A percentile compares a stretch with the other conserved stretches of the same genome.
Evolutionary conservation across 495 filamentous ascomycete genomes (phyloP).

Genomic region (Tuber aestivum): DNA sequence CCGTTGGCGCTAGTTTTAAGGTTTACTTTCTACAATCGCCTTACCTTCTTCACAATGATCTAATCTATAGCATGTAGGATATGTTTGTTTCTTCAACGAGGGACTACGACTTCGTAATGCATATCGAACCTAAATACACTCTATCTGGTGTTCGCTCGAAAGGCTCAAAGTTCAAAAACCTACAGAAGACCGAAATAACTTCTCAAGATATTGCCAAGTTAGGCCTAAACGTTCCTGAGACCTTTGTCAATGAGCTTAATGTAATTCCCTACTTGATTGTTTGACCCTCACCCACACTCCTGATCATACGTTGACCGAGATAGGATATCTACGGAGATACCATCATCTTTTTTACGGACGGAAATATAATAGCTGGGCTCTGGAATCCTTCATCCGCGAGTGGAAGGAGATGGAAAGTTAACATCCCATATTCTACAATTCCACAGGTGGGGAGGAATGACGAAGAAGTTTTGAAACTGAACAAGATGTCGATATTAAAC

Average conservation of each 20-base stretch:
- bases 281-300: not conserved
- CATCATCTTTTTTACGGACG: slow-evolving; percentile 57
- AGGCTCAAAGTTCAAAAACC: slow-evolving; percentile 63
- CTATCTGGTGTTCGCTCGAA: slow-evolving; percentile 39
- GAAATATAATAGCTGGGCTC: slow-evolving; percentile 45
- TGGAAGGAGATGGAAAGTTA: slow-evolving; percentile 44
- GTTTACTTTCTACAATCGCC: slow-evolving; percentile 42
- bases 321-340: slow-evolving; percentile 52
- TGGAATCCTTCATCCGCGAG: slow-evolving; percentile 56
- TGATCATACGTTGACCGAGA: not conserved
- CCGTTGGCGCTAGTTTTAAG: slow-evolving; percentile 53
- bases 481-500: slow-evolving; percentile 64
- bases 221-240: slow-evolving; percentile 23
- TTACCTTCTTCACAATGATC: not conserved
- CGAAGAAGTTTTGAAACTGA: slow-evolving; percentile 47
- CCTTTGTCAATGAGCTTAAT: slow-evolving; percentile 26
- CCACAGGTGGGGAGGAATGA: slow-evolving; percentile 13
- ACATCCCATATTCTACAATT: slow-evolving; percentile 37
- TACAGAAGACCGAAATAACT: slow-evolving; percentile 48
- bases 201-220: slow-evolving; percentile 32
- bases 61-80: slow-evolving; percentile 40
- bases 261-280: not conserved
- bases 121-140: slow-evolving; percentile 54
- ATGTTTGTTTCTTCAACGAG: slow-evolving; percentile 63
- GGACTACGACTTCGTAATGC: slow-evolving; percentile 81